These are phyloP conservation scores for Uronychia binucleata DNA, from an alignment of 73 alveolate species.

Conservation along the genomic window DNA sequence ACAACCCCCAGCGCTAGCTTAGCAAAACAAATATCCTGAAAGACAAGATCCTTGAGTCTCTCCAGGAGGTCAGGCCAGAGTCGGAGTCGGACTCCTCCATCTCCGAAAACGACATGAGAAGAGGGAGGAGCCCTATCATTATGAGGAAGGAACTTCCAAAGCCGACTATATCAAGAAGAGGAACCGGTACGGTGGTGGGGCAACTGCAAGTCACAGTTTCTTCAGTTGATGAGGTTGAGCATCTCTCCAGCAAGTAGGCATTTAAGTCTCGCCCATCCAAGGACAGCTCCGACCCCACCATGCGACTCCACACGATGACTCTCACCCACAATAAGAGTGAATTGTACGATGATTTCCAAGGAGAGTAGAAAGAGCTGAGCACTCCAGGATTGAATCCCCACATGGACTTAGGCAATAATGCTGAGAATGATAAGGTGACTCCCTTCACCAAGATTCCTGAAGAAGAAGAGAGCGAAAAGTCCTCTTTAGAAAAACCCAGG, in stretches of 20 bases:
- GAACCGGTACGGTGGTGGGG: too few relatives aligned
- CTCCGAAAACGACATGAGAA: background rate
- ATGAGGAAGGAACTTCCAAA: background rate
- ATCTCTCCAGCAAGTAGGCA: background rate
- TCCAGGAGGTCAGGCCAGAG: background rate
- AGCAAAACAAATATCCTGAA: background rate
- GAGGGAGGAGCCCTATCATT: background rate
- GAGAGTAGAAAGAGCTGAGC: background rate
- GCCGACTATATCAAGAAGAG: too few relatives aligned
- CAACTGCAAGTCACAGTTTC: too few relatives aligned
- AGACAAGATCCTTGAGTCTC: background rate
- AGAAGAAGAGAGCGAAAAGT: background rate
- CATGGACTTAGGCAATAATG: too few relatives aligned
- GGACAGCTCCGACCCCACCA: too few relatives aligned
- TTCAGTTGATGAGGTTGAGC: background rate
- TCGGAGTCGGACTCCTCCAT: background rate
- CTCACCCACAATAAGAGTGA: background rate
- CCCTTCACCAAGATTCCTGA: background rate
- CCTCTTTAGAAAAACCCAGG: background rate
- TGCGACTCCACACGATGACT: background rate
- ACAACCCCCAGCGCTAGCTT: background rate
- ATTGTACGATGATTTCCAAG: background rate
- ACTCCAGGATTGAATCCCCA: too few relatives aligned
- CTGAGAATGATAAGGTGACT: background rate
- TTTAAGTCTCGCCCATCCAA: background rate